Conservation (phyloP, 225 moss, liverwort and hornwort species). For the Polytrichum formosum region DNA sequence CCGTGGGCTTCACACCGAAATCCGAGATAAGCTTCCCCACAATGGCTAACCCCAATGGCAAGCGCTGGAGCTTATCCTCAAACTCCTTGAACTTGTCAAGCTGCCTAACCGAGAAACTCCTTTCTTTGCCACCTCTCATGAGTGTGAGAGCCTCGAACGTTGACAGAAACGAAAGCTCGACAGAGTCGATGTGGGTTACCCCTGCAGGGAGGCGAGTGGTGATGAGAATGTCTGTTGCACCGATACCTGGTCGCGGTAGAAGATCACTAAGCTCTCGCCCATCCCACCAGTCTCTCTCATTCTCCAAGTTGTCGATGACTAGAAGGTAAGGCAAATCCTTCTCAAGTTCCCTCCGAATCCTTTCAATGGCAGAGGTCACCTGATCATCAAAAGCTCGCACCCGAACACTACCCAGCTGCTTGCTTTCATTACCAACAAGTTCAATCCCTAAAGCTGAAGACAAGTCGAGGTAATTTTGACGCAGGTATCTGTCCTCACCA, state of each 20-base stretch:
- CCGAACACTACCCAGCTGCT: constrained; percentile 3
- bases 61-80: constrained; percentile 51
- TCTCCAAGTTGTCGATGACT: constrained; percentile 61
- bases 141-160: constrained; percentile 41
- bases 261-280: constrained; percentile 50
- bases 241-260: constrained; percentile 35
- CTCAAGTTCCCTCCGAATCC: constrained; percentile 40
- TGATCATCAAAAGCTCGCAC: constrained; percentile 45
- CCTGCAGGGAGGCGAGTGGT: constrained; percentile 52
- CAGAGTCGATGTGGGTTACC: constrained; percentile 37
- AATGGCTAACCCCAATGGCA: constrained; percentile 41
- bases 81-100: constrained; percentile 38
- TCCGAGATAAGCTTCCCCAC: constrained; percentile 43
- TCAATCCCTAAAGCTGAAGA: constrained; percentile 27
- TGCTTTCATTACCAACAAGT: constrained; percentile 19
- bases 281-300: constrained; percentile 50
- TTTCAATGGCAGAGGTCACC: constrained; percentile 40
- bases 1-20: constrained; percentile 44
- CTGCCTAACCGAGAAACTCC: constrained; percentile 36
- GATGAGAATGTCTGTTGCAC: constrained; percentile 52
- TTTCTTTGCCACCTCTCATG: constrained; percentile 32
- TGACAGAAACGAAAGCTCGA: constrained; percentile 40
- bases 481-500: constrained; percentile 49
- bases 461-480: constrained; percentile 55
- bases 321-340: constrained; percentile 52